A percentile compares a stretch with the other conserved stretches of the same genome.
These are phyloP conservation scores for Peltaster fructicola DNA, from an alignment of 2,329 filamentous ascomycete species.

Conservation along the genomic window DNA sequence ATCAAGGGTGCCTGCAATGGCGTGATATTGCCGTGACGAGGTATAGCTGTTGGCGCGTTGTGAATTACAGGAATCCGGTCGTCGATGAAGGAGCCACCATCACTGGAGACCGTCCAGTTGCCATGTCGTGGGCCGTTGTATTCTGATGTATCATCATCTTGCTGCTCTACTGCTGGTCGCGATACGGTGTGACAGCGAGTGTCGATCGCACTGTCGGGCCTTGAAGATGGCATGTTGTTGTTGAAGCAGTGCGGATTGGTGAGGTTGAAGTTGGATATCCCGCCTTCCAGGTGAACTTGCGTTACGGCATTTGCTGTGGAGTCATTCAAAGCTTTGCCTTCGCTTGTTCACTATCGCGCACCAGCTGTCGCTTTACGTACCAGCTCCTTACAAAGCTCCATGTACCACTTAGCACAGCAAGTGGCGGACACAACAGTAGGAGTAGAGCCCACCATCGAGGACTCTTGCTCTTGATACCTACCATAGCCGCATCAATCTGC, in stretches of 20 bases:
- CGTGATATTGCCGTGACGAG: slow-evolving; percentile 1
- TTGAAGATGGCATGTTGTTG: slow-evolving; percentile 2
- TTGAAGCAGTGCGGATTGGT: too few relatives aligned
- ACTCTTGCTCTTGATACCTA: slow-evolving; percentile 41
- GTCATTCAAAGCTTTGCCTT: slow-evolving; percentile 42
- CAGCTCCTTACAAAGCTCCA: slow-evolving; percentile 61
- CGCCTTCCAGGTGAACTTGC: background rate
- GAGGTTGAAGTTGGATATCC: background rate
- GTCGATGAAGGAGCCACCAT: slow-evolving; percentile 11
- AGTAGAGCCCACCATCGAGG: slow-evolving; percentile 74
- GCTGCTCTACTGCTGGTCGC: background rate
- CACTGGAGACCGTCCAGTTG: slow-evolving; percentile 7
- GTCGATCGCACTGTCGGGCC: slow-evolving; percentile 7
- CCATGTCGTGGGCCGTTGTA: slow-evolving; percentile 8
- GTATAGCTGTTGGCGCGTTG: slow-evolving; percentile 2
- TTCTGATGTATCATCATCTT: slow-evolving; percentile 1
- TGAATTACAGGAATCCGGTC: slow-evolving; percentile 11
- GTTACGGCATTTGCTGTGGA: background rate
- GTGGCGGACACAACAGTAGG: slow-evolving; percentile 49
- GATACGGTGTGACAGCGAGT: background rate
- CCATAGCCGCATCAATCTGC: slow-evolving; percentile 50
- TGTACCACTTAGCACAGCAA: slow-evolving; percentile 49
- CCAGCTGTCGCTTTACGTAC: slow-evolving; percentile 54
- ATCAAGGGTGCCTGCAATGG: slow-evolving; percentile 4
- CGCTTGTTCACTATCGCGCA: slow-evolving; percentile 35